phyloP scores from a whole-genome alignment of 331 rosid genomes.

The Prunus yedoensis region DNA sequence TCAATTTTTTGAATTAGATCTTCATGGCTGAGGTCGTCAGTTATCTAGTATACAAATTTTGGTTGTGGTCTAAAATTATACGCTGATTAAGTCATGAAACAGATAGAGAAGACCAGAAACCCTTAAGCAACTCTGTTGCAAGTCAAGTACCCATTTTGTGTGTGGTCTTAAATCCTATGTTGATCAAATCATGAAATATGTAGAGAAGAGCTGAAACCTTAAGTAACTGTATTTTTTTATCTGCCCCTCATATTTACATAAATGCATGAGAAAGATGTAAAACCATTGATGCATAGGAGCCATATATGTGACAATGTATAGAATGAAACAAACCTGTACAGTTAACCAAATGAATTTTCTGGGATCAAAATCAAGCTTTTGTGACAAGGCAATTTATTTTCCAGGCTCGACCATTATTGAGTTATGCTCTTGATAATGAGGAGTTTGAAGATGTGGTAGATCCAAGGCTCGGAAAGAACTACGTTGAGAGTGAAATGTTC shows the following conservation, averaged over 20 bases:
- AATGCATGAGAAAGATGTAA: background rate
- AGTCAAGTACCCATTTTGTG: too few relatives aligned
- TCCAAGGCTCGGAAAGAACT: slow-evolving; percentile 67
- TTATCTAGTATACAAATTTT: too few relatives aligned
- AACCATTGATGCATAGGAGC: background rate
- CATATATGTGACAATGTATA: background rate
- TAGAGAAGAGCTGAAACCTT: too few relatives aligned
- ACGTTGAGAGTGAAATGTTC: slow-evolving; percentile 61
- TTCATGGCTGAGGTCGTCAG: background rate
- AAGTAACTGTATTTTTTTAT: too few relatives aligned
- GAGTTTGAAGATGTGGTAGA: slow-evolving; percentile 61
- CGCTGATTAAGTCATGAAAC: too few relatives aligned
- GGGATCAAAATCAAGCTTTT: slow-evolving; percentile 16
- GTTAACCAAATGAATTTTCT: slow-evolving; percentile 8
- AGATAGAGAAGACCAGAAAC: too few relatives aligned
- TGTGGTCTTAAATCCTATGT: background rate
- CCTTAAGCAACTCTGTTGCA: too few relatives aligned
- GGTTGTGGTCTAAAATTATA: too few relatives aligned
- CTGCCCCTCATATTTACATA: background rate
- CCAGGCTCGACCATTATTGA: slow-evolving; percentile 89
- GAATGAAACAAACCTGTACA: slow-evolving; percentile 1
- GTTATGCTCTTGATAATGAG: slow-evolving; percentile 57
- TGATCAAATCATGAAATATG: too few relatives aligned
- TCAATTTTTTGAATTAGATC: background rate
- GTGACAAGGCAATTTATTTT: slow-evolving; percentile 28